A percentile compares a stretch with the other conserved stretches of the same genome.
phyloP scores from a whole-genome alignment of 805 yeast species.

The Scheffersomyces lignosus region DNA sequence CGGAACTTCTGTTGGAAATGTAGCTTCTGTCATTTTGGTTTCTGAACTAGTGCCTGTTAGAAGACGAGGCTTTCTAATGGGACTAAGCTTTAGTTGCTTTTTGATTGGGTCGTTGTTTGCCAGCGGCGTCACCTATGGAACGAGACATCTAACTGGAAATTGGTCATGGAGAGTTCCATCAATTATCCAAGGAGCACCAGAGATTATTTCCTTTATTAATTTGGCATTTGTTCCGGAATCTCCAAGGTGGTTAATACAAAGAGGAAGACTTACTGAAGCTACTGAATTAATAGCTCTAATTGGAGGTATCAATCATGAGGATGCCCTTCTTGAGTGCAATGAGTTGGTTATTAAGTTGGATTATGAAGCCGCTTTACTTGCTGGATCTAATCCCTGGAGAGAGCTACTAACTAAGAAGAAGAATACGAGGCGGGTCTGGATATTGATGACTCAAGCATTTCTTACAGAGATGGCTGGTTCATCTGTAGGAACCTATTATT shows the following conservation, averaged over 20 bases:
- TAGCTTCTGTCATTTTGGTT: conserved; percentile 34
- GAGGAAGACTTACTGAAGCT: conserved; percentile 15
- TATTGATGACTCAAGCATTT: conserved; percentile 10
- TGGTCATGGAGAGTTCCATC: conserved; percentile 18
- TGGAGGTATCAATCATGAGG: background rate
- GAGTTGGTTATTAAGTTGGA: background rate
- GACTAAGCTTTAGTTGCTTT: conserved; percentile 17
- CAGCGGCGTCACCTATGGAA: conserved; percentile 20
- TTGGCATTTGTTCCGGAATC: conserved; percentile 20
- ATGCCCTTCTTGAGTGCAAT: background rate
- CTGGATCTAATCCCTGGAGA: conserved; percentile 7
- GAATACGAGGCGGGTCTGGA: conserved; percentile 7
- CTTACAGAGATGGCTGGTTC: conserved; percentile 15
- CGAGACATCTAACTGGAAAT: conserved; percentile 13
- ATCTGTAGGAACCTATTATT: conserved; percentile 9
- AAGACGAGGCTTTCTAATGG: conserved; percentile 25
- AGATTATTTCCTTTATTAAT: conserved; percentile 9
- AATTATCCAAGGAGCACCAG: conserved; percentile 10
- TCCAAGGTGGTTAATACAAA: conserved; percentile 15
- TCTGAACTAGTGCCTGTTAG: conserved; percentile 32
- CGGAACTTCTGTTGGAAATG: conserved; percentile 28
- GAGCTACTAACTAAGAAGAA: conserved; percentile 6
- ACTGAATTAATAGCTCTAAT: conserved; percentile 8
- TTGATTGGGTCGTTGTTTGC: conserved; percentile 18
- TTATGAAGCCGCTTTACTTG: background rate